These are phyloP conservation scores for Apiospora aurea DNA, from an alignment of 2,329 filamentous ascomycete species.

Conservation along the genomic window DNA sequence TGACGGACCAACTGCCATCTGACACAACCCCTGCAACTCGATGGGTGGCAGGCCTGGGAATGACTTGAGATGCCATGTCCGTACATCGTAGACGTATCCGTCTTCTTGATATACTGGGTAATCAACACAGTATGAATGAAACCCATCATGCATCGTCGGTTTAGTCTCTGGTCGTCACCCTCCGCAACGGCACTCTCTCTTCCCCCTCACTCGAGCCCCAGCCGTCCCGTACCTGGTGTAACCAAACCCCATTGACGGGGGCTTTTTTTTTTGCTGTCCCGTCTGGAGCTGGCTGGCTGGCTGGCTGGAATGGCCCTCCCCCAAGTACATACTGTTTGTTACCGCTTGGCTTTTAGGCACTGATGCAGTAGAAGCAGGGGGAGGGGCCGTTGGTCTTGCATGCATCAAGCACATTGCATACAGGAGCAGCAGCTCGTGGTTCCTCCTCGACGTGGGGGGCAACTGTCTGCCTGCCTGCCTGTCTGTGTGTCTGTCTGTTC, in stretches of 20 bases:
- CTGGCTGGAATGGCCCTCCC: background rate
- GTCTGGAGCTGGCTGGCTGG: background rate
- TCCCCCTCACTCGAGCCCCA: background rate
- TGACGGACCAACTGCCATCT: too few relatives aligned
- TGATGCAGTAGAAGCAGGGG: too few relatives aligned
- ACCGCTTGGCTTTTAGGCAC: too few relatives aligned
- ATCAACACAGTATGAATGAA: background rate
- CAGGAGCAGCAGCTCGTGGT: too few relatives aligned
- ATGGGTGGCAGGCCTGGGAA: background rate
- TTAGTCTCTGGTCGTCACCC: background rate
- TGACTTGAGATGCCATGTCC: background rate
- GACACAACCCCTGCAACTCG: too few relatives aligned
- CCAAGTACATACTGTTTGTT: too few relatives aligned
- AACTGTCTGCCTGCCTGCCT: too few relatives aligned
- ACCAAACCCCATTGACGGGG: background rate
- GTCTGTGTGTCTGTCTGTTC: too few relatives aligned
- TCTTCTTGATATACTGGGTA: background rate
- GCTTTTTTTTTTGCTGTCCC: background rate
- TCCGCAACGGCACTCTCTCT: background rate
- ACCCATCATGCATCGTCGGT: background rate
- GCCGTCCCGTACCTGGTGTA: background rate
- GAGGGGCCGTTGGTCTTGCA: too few relatives aligned
- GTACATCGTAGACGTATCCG: background rate
- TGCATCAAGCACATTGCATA: too few relatives aligned
- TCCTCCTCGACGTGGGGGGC: too few relatives aligned